Conservation (phyloP, 345 rosid species). For the Linum tenue region DNA sequence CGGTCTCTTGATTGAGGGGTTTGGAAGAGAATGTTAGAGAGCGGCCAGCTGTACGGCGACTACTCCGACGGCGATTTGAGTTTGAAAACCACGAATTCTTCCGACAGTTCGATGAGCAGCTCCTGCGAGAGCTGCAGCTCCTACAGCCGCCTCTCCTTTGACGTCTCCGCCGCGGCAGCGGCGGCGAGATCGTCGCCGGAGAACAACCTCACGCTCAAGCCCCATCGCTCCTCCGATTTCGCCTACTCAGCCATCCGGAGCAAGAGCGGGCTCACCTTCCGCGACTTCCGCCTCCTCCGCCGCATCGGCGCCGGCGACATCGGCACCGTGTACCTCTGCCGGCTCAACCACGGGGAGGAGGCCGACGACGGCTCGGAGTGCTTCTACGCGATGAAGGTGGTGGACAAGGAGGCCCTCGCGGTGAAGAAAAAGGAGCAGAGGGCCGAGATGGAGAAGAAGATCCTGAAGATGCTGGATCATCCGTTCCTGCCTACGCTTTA, state of each 20-base stretch:
- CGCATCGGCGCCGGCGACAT: conserved; percentile 83
- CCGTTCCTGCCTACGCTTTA: conserved; percentile 86
- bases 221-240: conserved; percentile 75
- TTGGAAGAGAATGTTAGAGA: conserved; percentile 26
- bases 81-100: conserved; percentile 38
- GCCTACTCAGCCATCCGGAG: conserved; percentile 68
- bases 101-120: conserved; percentile 50
- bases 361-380: conserved; percentile 19
- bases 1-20: not conserved
- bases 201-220: conserved; percentile 40
- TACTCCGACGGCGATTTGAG: conserved; percentile 4
- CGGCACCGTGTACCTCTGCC: conserved; percentile 83
- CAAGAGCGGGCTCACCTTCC: conserved; percentile 38
- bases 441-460: conserved; percentile 74
- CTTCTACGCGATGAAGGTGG: conserved; percentile 83
- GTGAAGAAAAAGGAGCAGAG: conserved; percentile 69
- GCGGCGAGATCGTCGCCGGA: conserved; percentile 20
- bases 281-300: conserved; percentile 66
- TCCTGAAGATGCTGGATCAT: conserved; percentile 80
- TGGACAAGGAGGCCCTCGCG: conserved; percentile 58
- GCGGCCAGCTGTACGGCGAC: not conserved
- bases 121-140: conserved; percentile 44
- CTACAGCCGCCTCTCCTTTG: conserved; percentile 72
- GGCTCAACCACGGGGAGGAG: conserved; percentile 23
- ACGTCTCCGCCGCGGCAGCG: conserved; percentile 25